Evolutionary conservation across 2,329 filamentous ascomycete species (phyloP).

Genomic region (Diplodia seriata): DNA sequence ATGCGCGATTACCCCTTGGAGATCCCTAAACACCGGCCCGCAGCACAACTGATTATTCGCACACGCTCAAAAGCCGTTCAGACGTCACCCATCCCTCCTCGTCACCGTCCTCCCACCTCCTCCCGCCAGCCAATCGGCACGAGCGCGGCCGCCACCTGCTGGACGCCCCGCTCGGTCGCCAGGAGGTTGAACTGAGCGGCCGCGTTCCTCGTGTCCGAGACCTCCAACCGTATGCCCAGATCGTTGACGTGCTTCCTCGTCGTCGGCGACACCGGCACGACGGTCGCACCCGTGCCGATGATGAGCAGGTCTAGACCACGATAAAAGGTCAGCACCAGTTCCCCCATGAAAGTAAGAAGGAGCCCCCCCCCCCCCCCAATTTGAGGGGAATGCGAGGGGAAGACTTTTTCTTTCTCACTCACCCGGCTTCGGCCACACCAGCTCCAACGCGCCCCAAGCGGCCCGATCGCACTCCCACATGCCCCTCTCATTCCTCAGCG

Average conservation of each 20-base stretch:
- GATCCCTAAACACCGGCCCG: not conserved
- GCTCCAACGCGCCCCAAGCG: constrained; percentile 75
- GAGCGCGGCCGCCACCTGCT: constrained; percentile 84
- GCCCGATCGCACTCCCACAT: constrained; percentile 78
- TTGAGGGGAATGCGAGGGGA: too few relatives aligned
- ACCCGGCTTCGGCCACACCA: constrained; percentile 92
- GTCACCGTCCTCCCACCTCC: constrained; percentile 6
- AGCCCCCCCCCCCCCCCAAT: too few relatives aligned
- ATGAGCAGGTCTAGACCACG: constrained; percentile 75
- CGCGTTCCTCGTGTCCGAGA: constrained; percentile 91
- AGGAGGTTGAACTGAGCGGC: constrained; percentile 93
- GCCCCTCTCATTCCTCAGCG: constrained; percentile 74
- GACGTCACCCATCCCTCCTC: not conserved
- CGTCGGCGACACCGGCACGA: constrained; percentile 76
- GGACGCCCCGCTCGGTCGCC: constrained; percentile 88
- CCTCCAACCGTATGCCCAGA: constrained; percentile 83
- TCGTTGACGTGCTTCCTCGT: constrained; percentile 75
- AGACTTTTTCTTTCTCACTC: constrained; percentile 44
- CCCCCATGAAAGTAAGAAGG: too few relatives aligned
- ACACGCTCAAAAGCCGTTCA: not conserved
- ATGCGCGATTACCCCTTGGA: not conserved
- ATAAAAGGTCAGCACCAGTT: not conserved
- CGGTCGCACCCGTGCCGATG: constrained; percentile 80
- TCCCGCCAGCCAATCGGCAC: constrained; percentile 78
- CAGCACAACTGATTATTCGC: not conserved